Evolutionary conservation across 192 early-diverging fungal genomes (phyloP).

Genomic region (Powellomyces hirtus): DNA sequence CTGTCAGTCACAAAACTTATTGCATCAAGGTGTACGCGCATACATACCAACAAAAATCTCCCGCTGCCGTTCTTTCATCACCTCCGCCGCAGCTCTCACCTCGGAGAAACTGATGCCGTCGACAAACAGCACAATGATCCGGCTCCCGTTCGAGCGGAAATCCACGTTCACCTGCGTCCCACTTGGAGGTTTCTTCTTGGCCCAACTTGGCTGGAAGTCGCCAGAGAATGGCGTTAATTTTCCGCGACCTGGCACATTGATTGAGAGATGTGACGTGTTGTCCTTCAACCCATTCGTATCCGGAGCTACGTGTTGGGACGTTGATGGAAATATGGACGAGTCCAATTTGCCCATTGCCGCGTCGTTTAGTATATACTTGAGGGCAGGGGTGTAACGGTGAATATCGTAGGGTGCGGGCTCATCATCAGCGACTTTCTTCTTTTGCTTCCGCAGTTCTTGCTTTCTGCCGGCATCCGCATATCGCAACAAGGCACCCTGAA

Average conservation of each 20-base stretch:
- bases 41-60: slow-evolving; percentile 70
- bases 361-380: slow-evolving; percentile 52
- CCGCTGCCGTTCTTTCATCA: slow-evolving; percentile 55
- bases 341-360: slow-evolving; percentile 13
- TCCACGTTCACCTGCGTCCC: slow-evolving; percentile 4
- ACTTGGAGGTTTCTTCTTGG: slow-evolving; percentile 15
- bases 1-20: background rate
- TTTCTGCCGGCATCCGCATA: slow-evolving; percentile 31
- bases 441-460: background rate
- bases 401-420: slow-evolving; percentile 64
- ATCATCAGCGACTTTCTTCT: slow-evolving; percentile 24
- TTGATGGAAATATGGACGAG: slow-evolving; percentile 10
- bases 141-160: slow-evolving; percentile 48
- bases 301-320: background rate
- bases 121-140: slow-evolving; percentile 73
- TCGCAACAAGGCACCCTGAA: background rate
- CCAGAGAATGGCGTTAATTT: background rate
- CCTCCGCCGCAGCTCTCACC: slow-evolving; percentile 67
- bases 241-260: slow-evolving; percentile 23
- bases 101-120: slow-evolving; percentile 79
- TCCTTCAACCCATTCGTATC: background rate
- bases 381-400: slow-evolving; percentile 64
- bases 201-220: slow-evolving; percentile 31
- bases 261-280: background rate
- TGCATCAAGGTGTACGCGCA: background rate